A percentile compares a stretch with the other conserved stretches of the same genome.
phyloP scores from a whole-genome alignment of 352 stramenopile genomes.

The Pythium aristosporum region DNA sequence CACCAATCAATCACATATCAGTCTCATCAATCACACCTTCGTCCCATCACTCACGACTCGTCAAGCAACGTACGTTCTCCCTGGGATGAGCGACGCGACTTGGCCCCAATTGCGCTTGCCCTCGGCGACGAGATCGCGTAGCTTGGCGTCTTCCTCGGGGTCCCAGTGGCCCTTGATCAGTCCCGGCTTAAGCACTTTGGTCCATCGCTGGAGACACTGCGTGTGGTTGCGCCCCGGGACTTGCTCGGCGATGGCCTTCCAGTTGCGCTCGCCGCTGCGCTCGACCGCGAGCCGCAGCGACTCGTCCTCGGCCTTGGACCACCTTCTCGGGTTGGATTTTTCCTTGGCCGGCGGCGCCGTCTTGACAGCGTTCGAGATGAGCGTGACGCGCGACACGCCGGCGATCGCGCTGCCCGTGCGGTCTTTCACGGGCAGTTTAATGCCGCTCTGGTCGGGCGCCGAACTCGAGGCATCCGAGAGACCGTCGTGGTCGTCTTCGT shows the following conservation, averaged over 20 bases:
- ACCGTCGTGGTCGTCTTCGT: conserved; percentile 7
- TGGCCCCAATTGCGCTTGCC: conserved; percentile 91
- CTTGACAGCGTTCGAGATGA: conserved; percentile 77
- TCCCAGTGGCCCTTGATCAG: conserved; percentile 94
- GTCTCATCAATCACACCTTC: background rate
- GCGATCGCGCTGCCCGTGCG: conserved; percentile 67
- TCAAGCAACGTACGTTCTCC: conserved; percentile 64
- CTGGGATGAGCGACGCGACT: conserved; percentile 76
- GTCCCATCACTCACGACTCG: background rate
- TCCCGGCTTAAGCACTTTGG: conserved; percentile 92
- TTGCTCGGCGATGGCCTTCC: conserved; percentile 91
- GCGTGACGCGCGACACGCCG: conserved; percentile 61
- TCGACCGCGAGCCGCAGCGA: conserved; percentile 82
- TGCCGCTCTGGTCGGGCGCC: conserved; percentile 16
- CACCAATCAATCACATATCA: conserved; percentile 20
- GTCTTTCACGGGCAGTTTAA: conserved; percentile 68
- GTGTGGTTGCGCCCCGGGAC: conserved; percentile 91
- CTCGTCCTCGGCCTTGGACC: conserved; percentile 80
- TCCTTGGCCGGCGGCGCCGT: conserved; percentile 78
- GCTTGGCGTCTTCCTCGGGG: conserved; percentile 86
- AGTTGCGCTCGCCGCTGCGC: conserved; percentile 84
- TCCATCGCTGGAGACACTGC: conserved; percentile 93
- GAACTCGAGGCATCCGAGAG: conserved; percentile 28
- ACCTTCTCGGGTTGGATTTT: conserved; percentile 81
- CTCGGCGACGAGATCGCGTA: conserved; percentile 82